Base-by-base conservation (phyloP, 2,329 filamentous ascomycete species). In the Fusarium chlamydosporum region DNA sequence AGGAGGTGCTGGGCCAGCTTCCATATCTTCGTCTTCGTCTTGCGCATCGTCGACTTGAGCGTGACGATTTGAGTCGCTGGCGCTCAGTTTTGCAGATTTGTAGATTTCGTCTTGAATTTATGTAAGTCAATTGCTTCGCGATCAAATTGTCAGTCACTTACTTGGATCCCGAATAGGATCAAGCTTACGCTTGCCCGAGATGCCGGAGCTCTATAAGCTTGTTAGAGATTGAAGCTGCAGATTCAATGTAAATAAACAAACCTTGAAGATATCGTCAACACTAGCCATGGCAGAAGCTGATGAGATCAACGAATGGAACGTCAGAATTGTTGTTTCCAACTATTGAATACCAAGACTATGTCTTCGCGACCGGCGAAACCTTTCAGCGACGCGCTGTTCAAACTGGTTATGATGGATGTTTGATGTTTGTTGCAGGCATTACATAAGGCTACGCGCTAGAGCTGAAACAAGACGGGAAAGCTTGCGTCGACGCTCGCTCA, bases 161-260 rank as follows among this genome's bases (percentile, higher is more conserved):
- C 88, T 89, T 65, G 88, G 88, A 77, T 91, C 87, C 74, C 83
- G 83, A 64, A 88, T 78, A 18, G 86, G 82, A 63, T 90, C 88
- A 55, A 89, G 80, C 78, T 90, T 91, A 72, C 89, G 85, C 77
- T 91, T 91, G 80, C 83, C 85, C 56, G 83, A 77, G 31, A 82
- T 75, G 61, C 84, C 83, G 20, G 82, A 71, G 56, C 61, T 69
- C 73, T 75, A 42, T 50, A 59, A 60, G 60, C 18, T 66, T 52
- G 56, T 74, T 69, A 75, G 63, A 18, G 9, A 35, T 11, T 42
- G 31, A 40, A 51, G 20, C 15, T 51, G 27, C 20, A n/a, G 23
- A n/a, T 16, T 13, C 35, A 12, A 20, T 31, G 46, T 38, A 6
- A 42, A 53, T 46, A 11, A 64, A 51, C 51, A 9, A 63, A 76